Evolutionary conservation across 2,329 filamentous ascomycete genomes (phyloP), one percentile per base, ranked within the genome.

Genomic region (Microsporum audouinii): DNA sequence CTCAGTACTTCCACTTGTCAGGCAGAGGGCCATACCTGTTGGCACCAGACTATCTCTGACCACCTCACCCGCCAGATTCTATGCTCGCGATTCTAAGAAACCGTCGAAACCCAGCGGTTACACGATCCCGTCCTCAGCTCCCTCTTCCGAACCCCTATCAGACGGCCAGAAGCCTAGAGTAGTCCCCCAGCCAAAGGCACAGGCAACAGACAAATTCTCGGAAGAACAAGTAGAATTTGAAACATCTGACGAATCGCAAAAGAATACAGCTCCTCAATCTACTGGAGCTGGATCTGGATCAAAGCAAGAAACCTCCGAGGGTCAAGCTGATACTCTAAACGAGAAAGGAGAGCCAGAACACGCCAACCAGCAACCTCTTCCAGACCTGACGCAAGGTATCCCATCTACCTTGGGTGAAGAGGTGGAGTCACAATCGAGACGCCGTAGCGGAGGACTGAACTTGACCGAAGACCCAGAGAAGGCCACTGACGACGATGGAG

Each of bases 341-440:
- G 53, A 38, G 33, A 57, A 39, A 23, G 10, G 17, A 27, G 55
- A 57, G 33, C 34, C 55, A 12, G 55, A 57, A 39, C 8, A 27
- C 39, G 34, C 17, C 29, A 27, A 1, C n/a, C 34, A 57, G 27
- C 82, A 86, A 68, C 86, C 89, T 59, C 83, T 96, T 10, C 92
- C 92, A 59, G 91, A 97, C 71, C 80, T 97, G 51, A 94, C 90
- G n/a, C 87, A 92, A 70, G 92, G 92, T 65, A 95, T 97, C 64
- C 92, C 92, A 0, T 96, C 91, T 1, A 96, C 91, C 0, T 81
- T 96, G 60, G 88, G 87, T 61, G 86, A 86, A 63, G 92, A 96
- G 75, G 82, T 87, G 60, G 74, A 72, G 60, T 71, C 66, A 70
- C 78, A 71, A 66, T 66, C 64, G 65, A 76, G 72, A 65, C 66